Percentiles rank a stretch among this genome's conserved stretches.
Evolutionary conservation across 2,329 filamentous ascomycete species (phyloP).

Genomic region (Fusarium phyllophilum): DNA sequence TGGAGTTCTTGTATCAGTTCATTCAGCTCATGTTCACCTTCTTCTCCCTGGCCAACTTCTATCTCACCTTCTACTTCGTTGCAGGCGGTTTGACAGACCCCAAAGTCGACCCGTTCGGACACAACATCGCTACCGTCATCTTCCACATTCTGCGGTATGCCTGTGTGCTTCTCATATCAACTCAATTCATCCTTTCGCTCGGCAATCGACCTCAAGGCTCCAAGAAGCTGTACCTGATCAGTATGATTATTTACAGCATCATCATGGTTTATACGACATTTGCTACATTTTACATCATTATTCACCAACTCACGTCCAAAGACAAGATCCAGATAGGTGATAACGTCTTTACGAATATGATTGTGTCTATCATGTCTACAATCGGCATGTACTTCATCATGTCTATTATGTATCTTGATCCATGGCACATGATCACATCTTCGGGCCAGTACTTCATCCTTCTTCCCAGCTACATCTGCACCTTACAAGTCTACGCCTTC

Average conservation of each 20-base stretch:
- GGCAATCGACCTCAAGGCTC: slow-evolving; percentile 96
- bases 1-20: slow-evolving; percentile 96
- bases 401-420: slow-evolving; percentile 95
- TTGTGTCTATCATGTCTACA: slow-evolving; percentile 89
- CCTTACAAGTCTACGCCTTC: slow-evolving; percentile 96
- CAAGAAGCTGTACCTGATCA: slow-evolving; percentile 86
- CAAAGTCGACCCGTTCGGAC: slow-evolving; percentile 88
- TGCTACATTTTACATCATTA: slow-evolving; percentile 86
- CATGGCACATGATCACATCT: slow-evolving; percentile 98
- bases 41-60: slow-evolving; percentile 98
- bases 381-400: slow-evolving; percentile 95
- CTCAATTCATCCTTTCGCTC: slow-evolving; percentile 96
- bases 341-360: slow-evolving; percentile 94
- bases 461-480: slow-evolving; percentile 94
- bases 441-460: slow-evolving; percentile 92
- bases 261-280: slow-evolving; percentile 98
- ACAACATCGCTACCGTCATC: slow-evolving; percentile 83
- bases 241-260: slow-evolving; percentile 88
- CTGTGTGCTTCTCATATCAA: slow-evolving; percentile 86
- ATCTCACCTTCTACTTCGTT: slow-evolving; percentile 98
- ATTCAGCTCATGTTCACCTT: slow-evolving; percentile 94
- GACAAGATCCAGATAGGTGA: slow-evolving; percentile 72
- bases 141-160: slow-evolving; percentile 88
- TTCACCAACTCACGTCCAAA: slow-evolving; percentile 74
- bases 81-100: slow-evolving; percentile 87